Percentiles rank a stretch among this genome's conserved stretches.
Conservation (phyloP, 2,329 filamentous ascomycete species). For the Fusarium tanahbumbuense region DNA sequence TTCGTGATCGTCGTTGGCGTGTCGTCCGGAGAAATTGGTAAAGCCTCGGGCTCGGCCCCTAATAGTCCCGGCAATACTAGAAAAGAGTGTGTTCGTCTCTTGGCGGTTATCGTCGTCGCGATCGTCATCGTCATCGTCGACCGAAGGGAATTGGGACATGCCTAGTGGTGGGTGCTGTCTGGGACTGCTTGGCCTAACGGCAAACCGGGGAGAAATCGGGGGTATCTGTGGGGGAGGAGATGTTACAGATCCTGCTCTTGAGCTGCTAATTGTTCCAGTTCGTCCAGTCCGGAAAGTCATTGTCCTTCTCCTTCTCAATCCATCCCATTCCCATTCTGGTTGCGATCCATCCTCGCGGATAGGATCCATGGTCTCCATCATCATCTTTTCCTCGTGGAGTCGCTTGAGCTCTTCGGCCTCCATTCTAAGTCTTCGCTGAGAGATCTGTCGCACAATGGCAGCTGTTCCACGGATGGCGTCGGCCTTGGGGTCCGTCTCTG, state of each 20-base stretch:
- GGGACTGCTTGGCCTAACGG: constrained; percentile 39
- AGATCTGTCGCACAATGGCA: constrained; percentile 87
- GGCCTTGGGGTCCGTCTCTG: constrained; percentile 95
- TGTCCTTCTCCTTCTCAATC: constrained; percentile 78
- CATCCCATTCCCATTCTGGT: constrained; percentile 85
- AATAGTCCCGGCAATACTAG: constrained; percentile 68
- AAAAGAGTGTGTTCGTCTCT: constrained; percentile 60
- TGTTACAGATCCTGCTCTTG: constrained; percentile 44
- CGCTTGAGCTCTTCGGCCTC: constrained; percentile 83
- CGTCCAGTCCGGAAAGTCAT: constrained; percentile 52
- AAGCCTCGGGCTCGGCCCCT: constrained; percentile 50
- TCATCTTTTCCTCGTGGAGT: constrained; percentile 80
- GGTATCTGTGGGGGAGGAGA: constrained; percentile 46
- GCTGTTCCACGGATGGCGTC: constrained; percentile 94
- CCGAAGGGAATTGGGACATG: constrained; percentile 86
- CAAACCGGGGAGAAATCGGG: constrained; percentile 43
- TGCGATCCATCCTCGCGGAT: constrained; percentile 79
- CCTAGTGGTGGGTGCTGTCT: constrained; percentile 67
- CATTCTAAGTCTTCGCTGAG: constrained; percentile 77
- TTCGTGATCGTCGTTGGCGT: constrained; percentile 53
- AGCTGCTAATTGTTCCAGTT: constrained; percentile 47
- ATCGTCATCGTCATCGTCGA: constrained; percentile 65
- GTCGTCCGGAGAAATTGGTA: constrained; percentile 49
- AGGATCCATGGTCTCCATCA: constrained; percentile 75
- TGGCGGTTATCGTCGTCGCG: constrained; percentile 57